Base-by-base conservation (phyloP, 108 stramenopile genomes). In the Nannochloropsis gaditana region DNA sequence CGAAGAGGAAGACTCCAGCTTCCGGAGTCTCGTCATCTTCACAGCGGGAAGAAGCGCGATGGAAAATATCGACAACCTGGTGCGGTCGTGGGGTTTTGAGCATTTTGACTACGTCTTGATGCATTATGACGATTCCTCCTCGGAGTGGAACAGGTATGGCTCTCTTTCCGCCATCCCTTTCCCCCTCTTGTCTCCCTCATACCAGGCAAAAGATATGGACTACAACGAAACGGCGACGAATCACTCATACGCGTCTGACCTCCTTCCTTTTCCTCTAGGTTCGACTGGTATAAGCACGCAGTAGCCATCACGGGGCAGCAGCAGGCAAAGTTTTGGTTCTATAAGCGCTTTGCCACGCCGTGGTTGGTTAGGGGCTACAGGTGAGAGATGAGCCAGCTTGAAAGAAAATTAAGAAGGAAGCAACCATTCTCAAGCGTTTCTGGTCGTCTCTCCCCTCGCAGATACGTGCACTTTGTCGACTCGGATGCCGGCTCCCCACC, bases 41-140 rank as follows among this genome's bases (percentile, higher is more conserved):
- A 73, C 59, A n/a, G 59, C 59, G 59, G 59, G 59, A 15, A 73
- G 59, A n/a, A 73, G 59, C n/a, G 59, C 59, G 59, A 73, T 73
- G 59, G 59, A 15, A n/a, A 73, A 73, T 73, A 73, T 73, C 15
- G 59, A 73, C n/a, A n/a, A n/a, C 3, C 59, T 73, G 59, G 59
- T 73, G 19, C 3, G 59, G 59, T 73, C n/a, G 59, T 73, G 59
- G 59, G 59, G 59, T 4, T 73, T 73, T 15, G 59, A 73, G 4
- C 15, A 73, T 6, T 73, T 73, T 73, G 59, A 73, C 6, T 73
- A 73, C n/a, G 59, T 73, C 19, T n/a, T 73, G 59, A 73, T 73
- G 59, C 59, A 73, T 3, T 73, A n/a, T 73, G 59, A 73, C n/a
- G 59, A 73, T n/a, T 73, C 59, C 19, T 15, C 59, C 3, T n/a